Evolutionary conservation across 345 rosid genomes (phyloP).

Genomic region (Citrus maxima): DNA sequence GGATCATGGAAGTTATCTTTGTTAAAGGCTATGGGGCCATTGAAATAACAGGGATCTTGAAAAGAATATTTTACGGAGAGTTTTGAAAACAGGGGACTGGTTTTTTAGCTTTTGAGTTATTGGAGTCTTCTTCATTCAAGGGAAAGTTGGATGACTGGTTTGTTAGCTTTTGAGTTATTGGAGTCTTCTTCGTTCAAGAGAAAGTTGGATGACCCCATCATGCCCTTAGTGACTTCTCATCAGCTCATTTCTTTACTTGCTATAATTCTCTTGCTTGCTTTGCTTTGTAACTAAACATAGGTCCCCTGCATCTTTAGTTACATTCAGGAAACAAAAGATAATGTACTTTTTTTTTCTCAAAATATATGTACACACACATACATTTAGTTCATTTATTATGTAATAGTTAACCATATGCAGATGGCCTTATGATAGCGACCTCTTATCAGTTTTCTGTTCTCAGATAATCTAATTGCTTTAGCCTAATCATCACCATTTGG

Average conservation of each 20-base stretch:
- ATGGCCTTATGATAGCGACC: background rate
- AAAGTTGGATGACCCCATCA: background rate
- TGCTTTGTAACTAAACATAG: background rate
- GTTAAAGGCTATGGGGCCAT: background rate
- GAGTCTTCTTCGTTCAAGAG: constrained; percentile 16
- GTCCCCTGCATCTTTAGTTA: background rate
- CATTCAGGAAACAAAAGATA: background rate
- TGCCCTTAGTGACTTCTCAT: constrained; percentile 5
- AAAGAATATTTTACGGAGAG: constrained; percentile 12
- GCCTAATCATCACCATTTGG: too few relatives aligned
- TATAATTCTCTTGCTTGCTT: too few relatives aligned
- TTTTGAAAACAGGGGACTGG: constrained; percentile 14
- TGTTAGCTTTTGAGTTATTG: constrained; percentile 15
- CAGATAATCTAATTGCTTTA: too few relatives aligned
- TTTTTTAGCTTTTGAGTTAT: constrained; percentile 13
- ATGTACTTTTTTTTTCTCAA: background rate
- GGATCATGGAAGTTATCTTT: too few relatives aligned
- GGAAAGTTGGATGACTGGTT: background rate
- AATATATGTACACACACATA: too few relatives aligned
- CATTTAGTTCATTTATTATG: background rate
- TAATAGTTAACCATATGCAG: background rate
- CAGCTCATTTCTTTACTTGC: background rate
- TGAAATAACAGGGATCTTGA: background rate
- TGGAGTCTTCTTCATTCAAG: constrained; percentile 17
- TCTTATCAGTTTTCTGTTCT: too few relatives aligned